These are phyloP conservation scores for Kluyveromyces dobzhanskii DNA, from an alignment of 805 yeast genomes.

Conservation along the genomic window DNA sequence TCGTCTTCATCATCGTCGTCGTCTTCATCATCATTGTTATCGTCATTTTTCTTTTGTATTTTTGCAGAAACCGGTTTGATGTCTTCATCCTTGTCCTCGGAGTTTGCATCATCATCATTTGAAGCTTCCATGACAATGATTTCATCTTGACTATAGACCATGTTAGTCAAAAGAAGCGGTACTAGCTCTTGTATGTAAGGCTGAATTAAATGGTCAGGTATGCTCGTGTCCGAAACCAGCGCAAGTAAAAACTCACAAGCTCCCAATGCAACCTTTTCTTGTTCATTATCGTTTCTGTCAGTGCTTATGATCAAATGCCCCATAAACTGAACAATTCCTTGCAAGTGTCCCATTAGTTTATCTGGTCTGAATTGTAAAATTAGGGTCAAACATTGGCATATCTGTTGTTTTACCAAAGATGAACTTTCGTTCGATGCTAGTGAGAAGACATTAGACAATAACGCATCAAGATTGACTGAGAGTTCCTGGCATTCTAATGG, in stretches of 20 bases:
- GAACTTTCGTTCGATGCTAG: slow-evolving; percentile 53
- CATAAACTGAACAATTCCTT: slow-evolving; percentile 80
- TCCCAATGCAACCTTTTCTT: slow-evolving; percentile 76
- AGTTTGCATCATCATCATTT: slow-evolving; percentile 62
- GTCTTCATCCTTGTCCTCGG: slow-evolving; percentile 81
- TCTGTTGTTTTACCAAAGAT: slow-evolving; percentile 56
- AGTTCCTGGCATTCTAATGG: slow-evolving; percentile 61
- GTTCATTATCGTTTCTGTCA: slow-evolving; percentile 32
- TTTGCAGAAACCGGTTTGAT: slow-evolving; percentile 75
- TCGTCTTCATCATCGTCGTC: slow-evolving; percentile 71
- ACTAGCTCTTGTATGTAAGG: slow-evolving; percentile 55
- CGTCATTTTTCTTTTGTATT: slow-evolving; percentile 39
- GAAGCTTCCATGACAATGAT: slow-evolving; percentile 50
- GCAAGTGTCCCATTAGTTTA: slow-evolving; percentile 67
- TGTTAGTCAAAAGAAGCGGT: slow-evolving; percentile 70
- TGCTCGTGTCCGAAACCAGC: slow-evolving; percentile 51
- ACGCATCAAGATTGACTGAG: slow-evolving; percentile 55
- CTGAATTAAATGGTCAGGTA: slow-evolving; percentile 44
- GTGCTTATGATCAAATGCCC: slow-evolving; percentile 52
- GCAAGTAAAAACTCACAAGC: slow-evolving; percentile 88
- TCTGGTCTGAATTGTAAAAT: slow-evolving; percentile 75
- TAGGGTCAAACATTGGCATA: slow-evolving; percentile 67
- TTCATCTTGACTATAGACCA: slow-evolving; percentile 86
- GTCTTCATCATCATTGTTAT: slow-evolving; percentile 41
- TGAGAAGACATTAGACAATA: slow-evolving; percentile 52